A percentile compares a stretch with the other conserved stretches of the same genome.
phyloP scores from a whole-genome alignment of 306 rosid genomes.

The Casuarina cunninghamiana region DNA sequence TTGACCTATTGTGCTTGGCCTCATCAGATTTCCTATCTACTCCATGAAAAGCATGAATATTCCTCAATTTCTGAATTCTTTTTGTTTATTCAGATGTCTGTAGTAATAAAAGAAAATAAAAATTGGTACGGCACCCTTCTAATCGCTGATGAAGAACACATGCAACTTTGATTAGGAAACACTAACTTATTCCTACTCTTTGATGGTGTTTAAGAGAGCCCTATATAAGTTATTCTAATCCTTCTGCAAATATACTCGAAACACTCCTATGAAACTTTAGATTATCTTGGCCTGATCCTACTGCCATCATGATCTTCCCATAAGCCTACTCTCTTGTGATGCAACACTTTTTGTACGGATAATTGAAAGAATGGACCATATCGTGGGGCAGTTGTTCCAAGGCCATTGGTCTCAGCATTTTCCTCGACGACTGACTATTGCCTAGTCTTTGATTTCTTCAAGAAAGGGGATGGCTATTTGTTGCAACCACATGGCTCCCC shows the following conservation, averaged over 20 bases:
- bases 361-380: background rate
- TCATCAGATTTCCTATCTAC: slow-evolving; percentile 2
- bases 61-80: background rate
- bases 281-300: background rate
- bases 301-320: background rate
- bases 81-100: background rate
- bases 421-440: slow-evolving; percentile 30
- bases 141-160: no score
- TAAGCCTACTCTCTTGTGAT: background rate
- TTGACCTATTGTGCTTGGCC: slow-evolving; percentile 23
- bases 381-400: slow-evolving; percentile 45
- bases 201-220: no score
- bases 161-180: no score
- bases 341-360: background rate
- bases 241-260: background rate
- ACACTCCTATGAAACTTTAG: background rate
- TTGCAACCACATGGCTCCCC: slow-evolving; percentile 46
- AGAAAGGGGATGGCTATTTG: slow-evolving; percentile 43
- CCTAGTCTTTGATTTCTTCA: slow-evolving; percentile 49
- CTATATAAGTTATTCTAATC: no score
- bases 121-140: no score
- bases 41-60: background rate
- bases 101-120: background rate
- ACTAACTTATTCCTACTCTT: no score
- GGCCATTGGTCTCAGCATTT: slow-evolving; percentile 33